phyloP scores from a whole-genome alignment of 768 basidiomycete genomes.

The Suillus subaureus region DNA sequence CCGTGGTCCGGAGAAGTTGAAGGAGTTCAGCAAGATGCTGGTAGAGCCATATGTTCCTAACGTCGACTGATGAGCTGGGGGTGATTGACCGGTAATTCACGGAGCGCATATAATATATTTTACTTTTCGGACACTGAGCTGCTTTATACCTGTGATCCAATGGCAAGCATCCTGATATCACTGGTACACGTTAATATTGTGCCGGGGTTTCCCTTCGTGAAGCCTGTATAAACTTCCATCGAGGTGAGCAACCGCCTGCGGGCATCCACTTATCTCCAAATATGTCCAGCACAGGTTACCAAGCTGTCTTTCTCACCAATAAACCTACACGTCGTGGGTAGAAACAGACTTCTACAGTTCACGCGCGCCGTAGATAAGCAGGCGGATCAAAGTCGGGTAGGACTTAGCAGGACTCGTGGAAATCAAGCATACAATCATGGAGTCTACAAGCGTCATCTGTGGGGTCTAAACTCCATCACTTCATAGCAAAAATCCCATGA shows the following conservation, averaged over 20 bases:
- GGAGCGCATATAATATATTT: neutral
- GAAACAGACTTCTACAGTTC: neutral
- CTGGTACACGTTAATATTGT: neutral
- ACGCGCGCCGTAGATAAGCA: neutral
- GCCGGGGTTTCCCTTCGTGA: neutral
- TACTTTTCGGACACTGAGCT: neutral
- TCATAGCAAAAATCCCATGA: neutral
- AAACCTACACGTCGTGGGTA: neutral
- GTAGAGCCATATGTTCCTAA: constrained; percentile 73
- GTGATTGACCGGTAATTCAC: neutral
- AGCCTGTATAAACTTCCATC: neutral
- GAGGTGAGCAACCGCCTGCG: neutral
- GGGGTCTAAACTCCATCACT: neutral
- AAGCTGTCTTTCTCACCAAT: constrained; percentile 1
- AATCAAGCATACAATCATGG: neutral
- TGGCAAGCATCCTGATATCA: neutral
- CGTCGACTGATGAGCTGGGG: constrained; percentile 20
- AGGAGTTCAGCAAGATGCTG: constrained; percentile 91
- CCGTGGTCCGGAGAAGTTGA: constrained; percentile 90
- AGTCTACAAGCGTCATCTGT: neutral
- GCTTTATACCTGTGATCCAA: constrained; percentile 5
- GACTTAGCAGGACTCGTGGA: neutral
- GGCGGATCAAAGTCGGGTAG: neutral
- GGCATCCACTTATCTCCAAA: neutral
- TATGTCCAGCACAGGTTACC: neutral